Evolutionary conservation across 176 grass and related monocot genomes (phyloP), one percentile per base, ranked within the genome.

Genomic region (Oryza nivara): DNA sequence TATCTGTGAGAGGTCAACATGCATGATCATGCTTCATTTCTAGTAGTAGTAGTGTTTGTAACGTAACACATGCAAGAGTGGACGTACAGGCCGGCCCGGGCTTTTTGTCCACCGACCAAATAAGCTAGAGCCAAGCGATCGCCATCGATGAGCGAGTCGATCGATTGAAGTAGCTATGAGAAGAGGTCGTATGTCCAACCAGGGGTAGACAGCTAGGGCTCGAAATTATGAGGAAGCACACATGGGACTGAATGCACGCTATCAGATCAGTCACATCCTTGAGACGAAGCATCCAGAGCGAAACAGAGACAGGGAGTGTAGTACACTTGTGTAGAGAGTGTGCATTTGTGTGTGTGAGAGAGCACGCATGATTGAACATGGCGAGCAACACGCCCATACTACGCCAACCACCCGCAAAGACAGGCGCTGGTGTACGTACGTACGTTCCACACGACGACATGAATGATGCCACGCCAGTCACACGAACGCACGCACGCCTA

Each of bases 211-310:
- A 77, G 26, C 46, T 67, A 75, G 72, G 73, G 40, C 65, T 23
- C 3, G 68, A 30, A 68, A 70, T 80, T 34, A 81, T 69, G 78
- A 68, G 7, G 71, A 19, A 30, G 13, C 63, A 73, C 73, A 85
- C 66, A 48, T 64, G 48, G 63, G 80, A 48, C 79, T 82, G 49
- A 77, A 82, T 68, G 65, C 65, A 71, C 11, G 52, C 43, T 17
- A 78, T 88, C 86, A 78, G 54, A 88, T 88, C 74, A 83, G 15
- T 88, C 86, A 72, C 77, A 83, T 83, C 85, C 61, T 14, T 20
- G 14, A 16, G 61, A 58, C 60, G 76, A 65, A 78, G 76, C 76
- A 26, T 32, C 23, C 19, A 5, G 46, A 49, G 22, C 23, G 30
- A 32, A 22, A 28, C 3, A 28, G 63, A 65, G 63, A 32, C 25